phyloP scores from a whole-genome alignment of 1,139 yeast genomes.

The Zygosaccharomyces sapae region DNA sequence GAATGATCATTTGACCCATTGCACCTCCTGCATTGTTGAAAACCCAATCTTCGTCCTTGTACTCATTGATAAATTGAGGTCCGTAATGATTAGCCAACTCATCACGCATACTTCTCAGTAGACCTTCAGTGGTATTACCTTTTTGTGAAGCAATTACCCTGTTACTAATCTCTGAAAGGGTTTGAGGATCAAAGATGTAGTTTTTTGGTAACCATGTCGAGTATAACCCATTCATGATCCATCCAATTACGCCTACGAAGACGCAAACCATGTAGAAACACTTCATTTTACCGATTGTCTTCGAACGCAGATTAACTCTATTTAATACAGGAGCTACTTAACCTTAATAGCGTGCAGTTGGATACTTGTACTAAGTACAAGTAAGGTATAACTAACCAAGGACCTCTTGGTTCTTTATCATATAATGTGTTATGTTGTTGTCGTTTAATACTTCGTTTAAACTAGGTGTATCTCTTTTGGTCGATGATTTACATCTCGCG shows the following conservation, averaged over 20 bases:
- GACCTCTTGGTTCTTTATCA: neutral
- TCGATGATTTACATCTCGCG: conserved; percentile 4
- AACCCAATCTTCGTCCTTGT: conserved; percentile 81
- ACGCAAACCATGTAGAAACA: conserved; percentile 23
- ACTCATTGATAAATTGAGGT: conserved; percentile 58
- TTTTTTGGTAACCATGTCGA: conserved; percentile 64
- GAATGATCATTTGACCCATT: conserved; percentile 93
- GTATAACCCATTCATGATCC: conserved; percentile 43
- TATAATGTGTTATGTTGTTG: neutral
- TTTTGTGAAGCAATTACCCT: conserved; percentile 52
- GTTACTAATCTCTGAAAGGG: conserved; percentile 47
- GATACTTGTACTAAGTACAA: neutral
- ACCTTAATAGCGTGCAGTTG: neutral
- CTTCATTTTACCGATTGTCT: conserved; percentile 25
- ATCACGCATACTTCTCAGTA: conserved; percentile 57
- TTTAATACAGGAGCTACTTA: neutral
- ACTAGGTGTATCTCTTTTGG: neutral
- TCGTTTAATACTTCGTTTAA: neutral
- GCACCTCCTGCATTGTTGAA: conserved; percentile 98
- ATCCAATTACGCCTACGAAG: conserved; percentile 21
- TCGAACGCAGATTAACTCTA: neutral
- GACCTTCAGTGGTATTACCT: conserved; percentile 28
- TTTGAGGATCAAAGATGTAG: conserved; percentile 49
- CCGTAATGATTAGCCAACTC: conserved; percentile 63
- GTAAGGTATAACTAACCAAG: neutral